Base-by-base conservation (phyloP, 2,329 filamentous ascomycete species). In the Cadophora gregata region DNA sequence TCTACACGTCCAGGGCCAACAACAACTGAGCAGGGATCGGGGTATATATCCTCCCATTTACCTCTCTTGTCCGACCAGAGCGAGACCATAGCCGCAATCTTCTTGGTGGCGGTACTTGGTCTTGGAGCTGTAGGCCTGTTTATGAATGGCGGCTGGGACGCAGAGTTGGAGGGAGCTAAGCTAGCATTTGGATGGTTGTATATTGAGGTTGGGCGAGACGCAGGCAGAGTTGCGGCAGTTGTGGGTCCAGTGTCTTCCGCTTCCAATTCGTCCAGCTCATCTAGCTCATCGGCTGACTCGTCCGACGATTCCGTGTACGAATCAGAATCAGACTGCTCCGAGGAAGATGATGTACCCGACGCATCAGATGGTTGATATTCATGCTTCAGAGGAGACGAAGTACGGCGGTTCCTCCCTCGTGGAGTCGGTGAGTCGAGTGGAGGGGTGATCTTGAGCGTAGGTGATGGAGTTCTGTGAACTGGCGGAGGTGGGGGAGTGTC, bases 301-400 rank as follows among this genome's bases (percentile, higher is more conserved):
- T 83, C 81, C 1, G 82, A 84, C 9, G 71, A 71, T 29, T 79
- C 78, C 14, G 76, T 78, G 8, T 80, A 80, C 16, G 84, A 86
- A 78, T 59, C 63, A 10, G 80, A 83, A 36, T 83, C 81, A 27
- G 84, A 81, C 42, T 84, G 81, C 45, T 85, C 80, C 7, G 87
- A 87, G 50, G 87, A 86, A 0, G 88, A 89, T 55, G 86, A 87
- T 7, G 87, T 88, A 19, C 78, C 81, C 0, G 87, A 89, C 0
- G 86, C 88, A 58, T 89, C 87, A 0, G 96, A 98, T 16, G 95
- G 95, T 69, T 94, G 90, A 74, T 97, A 99, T 80, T 99, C 95
- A 76, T 98, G 95, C 81, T 99, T 99, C 59, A 99, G 83, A 0
- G 96, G 96, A 1, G 96, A 99, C 0, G 96, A 98, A 1, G 89